phyloP scores from a whole-genome alignment of 192 early-diverging fungal species.

The Pilaira anomala region DNA sequence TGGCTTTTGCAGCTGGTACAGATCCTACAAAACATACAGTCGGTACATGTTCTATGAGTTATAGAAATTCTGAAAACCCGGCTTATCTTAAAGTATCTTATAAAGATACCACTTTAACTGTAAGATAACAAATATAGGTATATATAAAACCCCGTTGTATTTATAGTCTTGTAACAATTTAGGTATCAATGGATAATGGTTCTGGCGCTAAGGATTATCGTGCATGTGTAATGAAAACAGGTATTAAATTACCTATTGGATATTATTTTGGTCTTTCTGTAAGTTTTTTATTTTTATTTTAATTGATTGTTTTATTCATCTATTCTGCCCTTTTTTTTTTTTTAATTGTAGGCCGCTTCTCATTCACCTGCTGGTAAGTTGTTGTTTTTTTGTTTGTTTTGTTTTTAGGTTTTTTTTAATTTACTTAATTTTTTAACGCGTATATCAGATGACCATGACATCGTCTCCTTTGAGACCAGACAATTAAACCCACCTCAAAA shows the following conservation, averaged over 20 bases:
- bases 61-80: constrained; percentile 58
- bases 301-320: constrained; percentile 4
- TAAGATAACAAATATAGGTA: constrained; percentile 19
- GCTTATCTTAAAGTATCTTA: constrained; percentile 61
- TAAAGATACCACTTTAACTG: constrained; percentile 49
- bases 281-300: constrained; percentile 24
- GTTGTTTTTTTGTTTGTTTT: not conserved
- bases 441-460: constrained; percentile 72
- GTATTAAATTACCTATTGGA: constrained; percentile 60
- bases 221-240: constrained; percentile 52
- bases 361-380: constrained; percentile 27
- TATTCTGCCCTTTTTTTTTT: too few relatives aligned
- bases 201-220: constrained; percentile 50
- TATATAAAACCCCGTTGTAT: constrained; percentile 13
- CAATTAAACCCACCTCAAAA: constrained; percentile 62
- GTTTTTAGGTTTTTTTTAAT: not conserved
- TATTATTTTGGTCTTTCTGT: constrained; percentile 75
- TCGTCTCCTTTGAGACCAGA: constrained; percentile 62
- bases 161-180: not conserved
- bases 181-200: constrained; percentile 49
- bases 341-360: constrained; percentile 34
- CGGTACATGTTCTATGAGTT: constrained; percentile 61
- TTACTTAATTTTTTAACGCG: not conserved
- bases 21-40: constrained; percentile 43
- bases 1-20: constrained; percentile 34